phyloP scores from a whole-genome alignment of 2,329 filamentous ascomycete species.

The Ophiocordyceps sinensis region DNA sequence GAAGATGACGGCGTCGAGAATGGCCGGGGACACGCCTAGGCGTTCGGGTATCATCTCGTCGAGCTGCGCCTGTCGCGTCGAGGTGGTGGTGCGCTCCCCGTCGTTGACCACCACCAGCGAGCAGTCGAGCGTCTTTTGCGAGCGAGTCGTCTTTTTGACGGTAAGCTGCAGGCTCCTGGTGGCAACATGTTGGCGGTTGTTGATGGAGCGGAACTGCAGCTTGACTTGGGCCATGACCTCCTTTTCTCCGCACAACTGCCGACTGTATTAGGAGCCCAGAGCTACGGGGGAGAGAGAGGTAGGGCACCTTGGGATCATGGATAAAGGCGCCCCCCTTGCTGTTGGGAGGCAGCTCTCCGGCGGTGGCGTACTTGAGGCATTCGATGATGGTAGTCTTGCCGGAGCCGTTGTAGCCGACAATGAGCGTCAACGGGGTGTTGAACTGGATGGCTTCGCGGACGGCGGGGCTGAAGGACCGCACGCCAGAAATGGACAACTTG shows the following conservation, averaged over 20 bases:
- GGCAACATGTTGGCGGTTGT: constrained; percentile 65
- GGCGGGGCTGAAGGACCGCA: constrained; percentile 72
- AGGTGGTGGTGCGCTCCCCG: constrained; percentile 66
- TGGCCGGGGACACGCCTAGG: constrained; percentile 76
- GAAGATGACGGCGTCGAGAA: constrained; percentile 92
- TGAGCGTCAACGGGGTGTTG: constrained; percentile 80
- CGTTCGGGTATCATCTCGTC: constrained; percentile 74
- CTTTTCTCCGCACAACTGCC: constrained; percentile 62
- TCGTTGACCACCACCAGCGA: constrained; percentile 61
- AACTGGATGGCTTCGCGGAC: constrained; percentile 72
- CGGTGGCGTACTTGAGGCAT: constrained; percentile 95
- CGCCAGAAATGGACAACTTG: constrained; percentile 71
- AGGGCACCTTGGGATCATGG: constrained; percentile 73
- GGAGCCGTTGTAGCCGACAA: constrained; percentile 93
- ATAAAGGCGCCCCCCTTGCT: constrained; percentile 85
- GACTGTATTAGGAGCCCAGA: constrained; percentile 3
- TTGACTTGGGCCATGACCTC: constrained; percentile 87
- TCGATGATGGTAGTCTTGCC: constrained; percentile 99
- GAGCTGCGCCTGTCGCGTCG: constrained; percentile 66
- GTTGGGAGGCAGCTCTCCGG: constrained; percentile 84
- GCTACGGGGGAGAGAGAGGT: neutral
- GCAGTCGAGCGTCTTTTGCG: constrained; percentile 74
- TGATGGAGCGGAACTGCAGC: constrained; percentile 68
- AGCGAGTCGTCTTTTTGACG: constrained; percentile 64
- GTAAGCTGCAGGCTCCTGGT: constrained; percentile 76